Percentiles rank a stretch among this genome's conserved stretches.
phyloP scores from a whole-genome alignment of 2,329 filamentous ascomycete genomes.

The Claviceps spartinae region DNA sequence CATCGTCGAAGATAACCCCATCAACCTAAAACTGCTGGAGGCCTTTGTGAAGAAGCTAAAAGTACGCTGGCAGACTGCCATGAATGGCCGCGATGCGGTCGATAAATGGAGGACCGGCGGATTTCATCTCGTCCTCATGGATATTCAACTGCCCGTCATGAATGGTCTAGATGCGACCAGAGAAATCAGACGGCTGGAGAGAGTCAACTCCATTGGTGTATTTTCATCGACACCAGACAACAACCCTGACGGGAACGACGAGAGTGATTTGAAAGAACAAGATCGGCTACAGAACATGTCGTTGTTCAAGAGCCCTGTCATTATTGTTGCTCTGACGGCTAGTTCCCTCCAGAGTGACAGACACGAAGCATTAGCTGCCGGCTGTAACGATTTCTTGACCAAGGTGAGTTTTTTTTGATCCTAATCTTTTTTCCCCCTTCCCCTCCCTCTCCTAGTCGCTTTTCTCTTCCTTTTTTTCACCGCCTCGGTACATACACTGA shows the following conservation, averaged over 20 bases:
- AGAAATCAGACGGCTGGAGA: slow-evolving; percentile 81
- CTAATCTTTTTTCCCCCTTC: not conserved
- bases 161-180: slow-evolving; percentile 88
- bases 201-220: slow-evolving; percentile 83
- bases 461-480: not conserved
- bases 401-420: slow-evolving; percentile 47
- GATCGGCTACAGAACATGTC: slow-evolving; percentile 55
- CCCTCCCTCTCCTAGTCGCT: not conserved
- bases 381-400: slow-evolving; percentile 95
- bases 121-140: slow-evolving; percentile 95
- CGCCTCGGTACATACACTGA: not conserved
- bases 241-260: slow-evolving; percentile 26
- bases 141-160: slow-evolving; percentile 96
- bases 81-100: slow-evolving; percentile 88
- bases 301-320: slow-evolving; percentile 90
- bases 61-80: slow-evolving; percentile 92
- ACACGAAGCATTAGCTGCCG: slow-evolving; percentile 85
- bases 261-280: slow-evolving; percentile 41
- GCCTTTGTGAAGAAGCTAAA: slow-evolving; percentile 93
- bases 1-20: slow-evolving; percentile 97
- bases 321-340: slow-evolving; percentile 92
- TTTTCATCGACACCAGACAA: slow-evolving; percentile 58
- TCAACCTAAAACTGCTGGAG: slow-evolving; percentile 86
- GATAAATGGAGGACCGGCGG: slow-evolving; percentile 85
- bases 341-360: slow-evolving; percentile 90